phyloP scores from a whole-genome alignment of 208 protist species.

The Phytomonas serpens region DNA sequence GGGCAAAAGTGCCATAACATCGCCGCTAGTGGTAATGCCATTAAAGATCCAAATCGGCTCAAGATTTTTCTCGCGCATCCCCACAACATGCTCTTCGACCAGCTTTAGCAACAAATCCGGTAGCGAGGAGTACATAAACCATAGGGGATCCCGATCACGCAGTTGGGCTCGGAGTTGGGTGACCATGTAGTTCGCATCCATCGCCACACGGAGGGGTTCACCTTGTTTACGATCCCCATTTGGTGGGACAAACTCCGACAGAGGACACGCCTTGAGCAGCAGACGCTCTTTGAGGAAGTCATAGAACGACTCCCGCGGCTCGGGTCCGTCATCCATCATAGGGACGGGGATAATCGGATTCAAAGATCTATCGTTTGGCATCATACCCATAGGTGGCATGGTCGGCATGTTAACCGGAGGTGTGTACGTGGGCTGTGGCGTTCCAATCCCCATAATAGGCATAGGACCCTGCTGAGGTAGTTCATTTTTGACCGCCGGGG shows the following conservation, averaged over 20 bases:
- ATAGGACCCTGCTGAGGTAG: neutral
- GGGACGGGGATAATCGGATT: neutral
- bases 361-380: neutral
- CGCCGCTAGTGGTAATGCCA: conserved; percentile 71
- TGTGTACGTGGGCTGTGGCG: neutral
- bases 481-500: neutral
- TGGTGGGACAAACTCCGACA: conserved; percentile 38
- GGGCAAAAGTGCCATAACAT: conserved; percentile 72
- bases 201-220: conserved; percentile 43
- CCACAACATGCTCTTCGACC: conserved; percentile 52
- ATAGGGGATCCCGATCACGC: conserved; percentile 53
- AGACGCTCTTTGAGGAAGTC: conserved; percentile 50
- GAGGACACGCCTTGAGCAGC: conserved; percentile 34
- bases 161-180: conserved; percentile 50
- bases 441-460: neutral
- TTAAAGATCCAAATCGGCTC: conserved; percentile 82
- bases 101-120: conserved; percentile 57
- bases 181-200: conserved; percentile 79
- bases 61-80: conserved; percentile 49
- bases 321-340: neutral
- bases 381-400: neutral
- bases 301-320: conserved; percentile 30
- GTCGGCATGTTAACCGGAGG: neutral
- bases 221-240: conserved; percentile 30
- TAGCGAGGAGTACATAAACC: conserved; percentile 74